Conservation (phyloP, 345 rosid species). For the Linum tenue region DNA sequence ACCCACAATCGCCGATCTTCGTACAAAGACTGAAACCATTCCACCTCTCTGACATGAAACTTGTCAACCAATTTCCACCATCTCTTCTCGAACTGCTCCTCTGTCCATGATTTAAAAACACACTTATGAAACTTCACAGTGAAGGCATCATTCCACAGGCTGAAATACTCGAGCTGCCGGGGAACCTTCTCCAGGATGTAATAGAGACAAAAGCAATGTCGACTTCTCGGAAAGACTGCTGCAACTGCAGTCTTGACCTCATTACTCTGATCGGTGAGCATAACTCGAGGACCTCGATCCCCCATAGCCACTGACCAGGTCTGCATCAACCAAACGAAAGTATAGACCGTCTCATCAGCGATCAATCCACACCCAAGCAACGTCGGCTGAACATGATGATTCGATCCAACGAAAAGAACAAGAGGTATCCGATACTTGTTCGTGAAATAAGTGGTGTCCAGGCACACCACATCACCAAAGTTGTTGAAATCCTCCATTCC, state of each 20-base stretch:
- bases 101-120: slow-evolving; percentile 66
- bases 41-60: slow-evolving; percentile 66
- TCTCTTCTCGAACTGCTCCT: slow-evolving; percentile 71
- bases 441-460: slow-evolving; percentile 60
- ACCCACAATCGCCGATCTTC: slow-evolving; percentile 74
- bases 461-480: slow-evolving; percentile 72
- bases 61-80: slow-evolving; percentile 83
- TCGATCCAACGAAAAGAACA: slow-evolving; percentile 68
- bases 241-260: slow-evolving; percentile 55
- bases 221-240: slow-evolving; percentile 47
- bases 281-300: slow-evolving; percentile 52
- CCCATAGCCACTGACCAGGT: slow-evolving; percentile 84
- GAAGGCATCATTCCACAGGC: slow-evolving; percentile 60
- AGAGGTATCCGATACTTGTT: slow-evolving; percentile 67
- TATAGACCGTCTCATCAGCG: slow-evolving; percentile 74
- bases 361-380: slow-evolving; percentile 78
- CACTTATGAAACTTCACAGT: slow-evolving; percentile 61
- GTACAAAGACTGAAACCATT: slow-evolving; percentile 61
- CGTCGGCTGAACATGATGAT: slow-evolving; percentile 71
- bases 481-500: slow-evolving; percentile 72
- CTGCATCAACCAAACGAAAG: slow-evolving; percentile 72
- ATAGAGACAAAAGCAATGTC: slow-evolving; percentile 69
- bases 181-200: slow-evolving; percentile 61
- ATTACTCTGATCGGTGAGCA: slow-evolving; percentile 72
- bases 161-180: slow-evolving; percentile 56